Conservation (phyloP, 257 asterid genomes). For the Ilex asprella region DNA sequence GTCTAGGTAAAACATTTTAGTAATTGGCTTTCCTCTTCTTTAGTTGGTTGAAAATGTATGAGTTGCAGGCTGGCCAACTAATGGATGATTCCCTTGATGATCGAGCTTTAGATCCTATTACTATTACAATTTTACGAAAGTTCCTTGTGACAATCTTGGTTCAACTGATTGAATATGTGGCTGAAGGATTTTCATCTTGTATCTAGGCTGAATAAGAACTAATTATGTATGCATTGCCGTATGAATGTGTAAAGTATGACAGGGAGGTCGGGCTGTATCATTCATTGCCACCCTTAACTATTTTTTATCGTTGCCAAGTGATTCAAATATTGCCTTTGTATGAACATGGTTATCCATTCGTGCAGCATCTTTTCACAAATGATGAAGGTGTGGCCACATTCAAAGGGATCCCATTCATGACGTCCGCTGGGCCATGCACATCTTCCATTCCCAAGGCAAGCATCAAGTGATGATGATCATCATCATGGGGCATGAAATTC, state of each 20-base stretch:
- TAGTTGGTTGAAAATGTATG: not conserved
- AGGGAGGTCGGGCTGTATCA: too few relatives aligned
- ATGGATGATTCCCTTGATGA: not conserved
- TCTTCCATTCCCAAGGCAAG: slow-evolving; percentile 59
- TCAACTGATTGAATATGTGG: too few relatives aligned
- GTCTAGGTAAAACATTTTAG: not conserved
- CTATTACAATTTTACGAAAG: too few relatives aligned
- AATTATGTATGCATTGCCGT: too few relatives aligned
- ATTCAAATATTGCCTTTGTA: too few relatives aligned
- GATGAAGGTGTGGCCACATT: slow-evolving; percentile 74
- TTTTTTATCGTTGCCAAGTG: too few relatives aligned
- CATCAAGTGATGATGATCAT: slow-evolving; percentile 39
- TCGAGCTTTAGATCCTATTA: too few relatives aligned
- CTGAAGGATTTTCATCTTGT: too few relatives aligned
- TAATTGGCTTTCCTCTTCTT: not conserved
- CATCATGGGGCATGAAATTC: not conserved
- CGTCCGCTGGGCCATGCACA: slow-evolving; percentile 83
- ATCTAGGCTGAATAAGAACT: too few relatives aligned
- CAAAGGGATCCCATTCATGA: slow-evolving; percentile 86
- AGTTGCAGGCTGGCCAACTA: not conserved
- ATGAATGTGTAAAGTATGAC: too few relatives aligned
- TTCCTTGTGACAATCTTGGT: too few relatives aligned
- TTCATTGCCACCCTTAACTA: too few relatives aligned
- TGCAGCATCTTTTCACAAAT: slow-evolving; percentile 80
- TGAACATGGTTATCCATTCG: not conserved